Conservation (phyloP, 2,329 filamentous ascomycete genomes). For the Sporothrix humicola region DNA sequence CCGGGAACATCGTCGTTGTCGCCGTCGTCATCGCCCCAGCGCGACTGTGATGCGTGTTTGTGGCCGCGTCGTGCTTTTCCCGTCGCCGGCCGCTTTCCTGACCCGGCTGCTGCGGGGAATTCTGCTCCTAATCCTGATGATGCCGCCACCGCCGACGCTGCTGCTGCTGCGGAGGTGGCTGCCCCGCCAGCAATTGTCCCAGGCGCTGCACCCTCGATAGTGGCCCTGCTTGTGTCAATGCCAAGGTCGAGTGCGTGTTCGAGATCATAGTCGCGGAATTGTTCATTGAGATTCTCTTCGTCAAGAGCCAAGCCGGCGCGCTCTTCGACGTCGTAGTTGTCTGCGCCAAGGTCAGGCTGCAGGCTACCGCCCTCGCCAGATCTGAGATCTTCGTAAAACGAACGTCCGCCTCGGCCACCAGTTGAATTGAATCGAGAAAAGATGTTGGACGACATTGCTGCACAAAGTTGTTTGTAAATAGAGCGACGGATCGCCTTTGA, state of each 20-base stretch:
- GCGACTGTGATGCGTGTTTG: constrained; percentile 17
- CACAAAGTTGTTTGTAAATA: not conserved
- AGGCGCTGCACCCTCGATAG: constrained; percentile 40
- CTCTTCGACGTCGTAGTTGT: constrained; percentile 50
- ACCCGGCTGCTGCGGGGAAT: no score
- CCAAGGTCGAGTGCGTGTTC: constrained; percentile 51
- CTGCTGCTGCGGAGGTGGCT: not conserved
- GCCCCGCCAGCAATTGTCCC: not conserved
- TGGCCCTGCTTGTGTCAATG: constrained; percentile 55
- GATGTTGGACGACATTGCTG: constrained; percentile 54
- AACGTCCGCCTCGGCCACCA: constrained; percentile 46
- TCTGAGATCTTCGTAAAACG: constrained; percentile 60
- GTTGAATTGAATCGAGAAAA: constrained; percentile 53
- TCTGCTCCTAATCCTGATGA: not conserved
- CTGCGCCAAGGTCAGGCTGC: constrained; percentile 18
- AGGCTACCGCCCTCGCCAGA: constrained; percentile 44
- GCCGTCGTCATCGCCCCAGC: constrained; percentile 53
- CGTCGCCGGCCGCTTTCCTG: not conserved
- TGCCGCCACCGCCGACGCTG: not conserved
- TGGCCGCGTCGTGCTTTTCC: not conserved
- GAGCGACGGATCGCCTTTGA: not conserved
- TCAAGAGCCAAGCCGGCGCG: constrained; percentile 54
- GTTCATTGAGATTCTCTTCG: constrained; percentile 59
- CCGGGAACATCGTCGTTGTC: constrained; percentile 69
- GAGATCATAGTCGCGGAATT: constrained; percentile 58